Percentiles rank a stretch among this genome's conserved stretches.
These are phyloP conservation scores for Tillandsia leiboldiana DNA, from an alignment of 176 grass and related monocot genomes.

Conservation along the genomic window DNA sequence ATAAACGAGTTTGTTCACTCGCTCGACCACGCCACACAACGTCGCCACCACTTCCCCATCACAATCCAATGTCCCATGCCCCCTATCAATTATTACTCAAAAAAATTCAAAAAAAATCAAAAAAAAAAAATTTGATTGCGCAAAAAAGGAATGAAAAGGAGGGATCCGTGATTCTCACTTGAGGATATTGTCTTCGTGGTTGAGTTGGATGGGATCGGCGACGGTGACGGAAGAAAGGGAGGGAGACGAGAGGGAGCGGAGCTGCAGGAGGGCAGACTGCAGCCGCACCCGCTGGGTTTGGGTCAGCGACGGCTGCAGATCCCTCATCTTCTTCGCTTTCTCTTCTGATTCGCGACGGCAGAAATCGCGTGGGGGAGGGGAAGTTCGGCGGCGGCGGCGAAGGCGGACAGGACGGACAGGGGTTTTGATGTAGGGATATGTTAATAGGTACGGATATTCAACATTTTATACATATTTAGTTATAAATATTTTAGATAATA, in stretches of 20 bases:
- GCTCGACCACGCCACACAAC: conserved; percentile 78
- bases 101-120: not conserved
- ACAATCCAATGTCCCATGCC: conserved; percentile 70
- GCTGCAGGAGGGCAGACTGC: conserved; percentile 57
- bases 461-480: no score
- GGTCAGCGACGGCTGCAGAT: conserved; percentile 70
- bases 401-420: no score
- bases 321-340: conserved; percentile 32
- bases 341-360: no score
- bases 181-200: conserved; percentile 89
- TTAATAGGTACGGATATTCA: no score
- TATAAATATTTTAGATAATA: no score
- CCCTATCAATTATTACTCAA: conserved; percentile 29
- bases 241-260: conserved; percentile 33
- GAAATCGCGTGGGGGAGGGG: no score
- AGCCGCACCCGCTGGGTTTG: conserved; percentile 91
- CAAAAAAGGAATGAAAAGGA: not conserved
- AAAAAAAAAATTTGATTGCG: not conserved
- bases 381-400: no score
- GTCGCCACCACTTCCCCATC: conserved; percentile 81
- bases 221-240: conserved; percentile 51
- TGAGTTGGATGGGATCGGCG: conserved; percentile 71
- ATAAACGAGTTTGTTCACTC: conserved; percentile 92
- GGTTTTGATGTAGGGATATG: no score
- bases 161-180: conserved; percentile 29